phyloP scores from a whole-genome alignment of 2,329 filamentous ascomycete species.

The Hymenoscyphus fraxineus region DNA sequence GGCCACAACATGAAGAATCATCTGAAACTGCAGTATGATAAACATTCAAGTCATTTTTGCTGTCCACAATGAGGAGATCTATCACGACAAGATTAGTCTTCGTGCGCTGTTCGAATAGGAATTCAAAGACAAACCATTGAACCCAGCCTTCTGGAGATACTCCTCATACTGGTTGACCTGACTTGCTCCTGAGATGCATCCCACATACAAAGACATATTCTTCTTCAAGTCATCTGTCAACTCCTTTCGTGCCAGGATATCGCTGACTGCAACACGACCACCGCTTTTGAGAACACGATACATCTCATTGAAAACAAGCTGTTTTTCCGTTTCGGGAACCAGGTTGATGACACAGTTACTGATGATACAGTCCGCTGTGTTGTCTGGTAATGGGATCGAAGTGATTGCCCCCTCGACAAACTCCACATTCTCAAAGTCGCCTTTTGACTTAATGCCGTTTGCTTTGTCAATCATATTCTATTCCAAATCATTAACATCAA shows the following conservation, averaged over 20 bases:
- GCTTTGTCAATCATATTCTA: constrained; percentile 55
- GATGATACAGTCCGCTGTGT: constrained; percentile 52
- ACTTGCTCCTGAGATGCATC: constrained; percentile 58
- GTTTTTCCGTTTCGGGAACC: constrained; percentile 50
- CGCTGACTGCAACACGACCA: constrained; percentile 55
- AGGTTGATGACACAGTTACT: constrained; percentile 63
- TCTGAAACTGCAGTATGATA: constrained; percentile 36
- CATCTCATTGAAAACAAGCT: constrained; percentile 54
- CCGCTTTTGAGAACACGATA: constrained; percentile 53
- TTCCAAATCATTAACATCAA: not conserved
- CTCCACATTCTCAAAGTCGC: constrained; percentile 41
- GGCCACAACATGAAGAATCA: not conserved
- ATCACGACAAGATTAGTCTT: not conserved
- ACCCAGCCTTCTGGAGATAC: constrained; percentile 50
- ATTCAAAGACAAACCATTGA: constrained; percentile 39
- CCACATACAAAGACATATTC: constrained; percentile 53
- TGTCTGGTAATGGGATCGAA: constrained; percentile 41
- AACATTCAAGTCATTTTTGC: constrained; percentile 45
- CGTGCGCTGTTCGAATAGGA: not conserved
- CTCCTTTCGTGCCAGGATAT: constrained; percentile 52
- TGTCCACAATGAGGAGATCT: constrained; percentile 45
- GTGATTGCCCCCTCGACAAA: constrained; percentile 53
- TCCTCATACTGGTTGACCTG: constrained; percentile 47
- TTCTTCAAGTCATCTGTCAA: constrained; percentile 46
- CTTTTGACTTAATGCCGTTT: constrained; percentile 41